Percentiles rank a stretch among this genome's conserved stretches.
Conservation (phyloP, 768 basidiomycete genomes). For the Mycena olivaceomarginata region DNA sequence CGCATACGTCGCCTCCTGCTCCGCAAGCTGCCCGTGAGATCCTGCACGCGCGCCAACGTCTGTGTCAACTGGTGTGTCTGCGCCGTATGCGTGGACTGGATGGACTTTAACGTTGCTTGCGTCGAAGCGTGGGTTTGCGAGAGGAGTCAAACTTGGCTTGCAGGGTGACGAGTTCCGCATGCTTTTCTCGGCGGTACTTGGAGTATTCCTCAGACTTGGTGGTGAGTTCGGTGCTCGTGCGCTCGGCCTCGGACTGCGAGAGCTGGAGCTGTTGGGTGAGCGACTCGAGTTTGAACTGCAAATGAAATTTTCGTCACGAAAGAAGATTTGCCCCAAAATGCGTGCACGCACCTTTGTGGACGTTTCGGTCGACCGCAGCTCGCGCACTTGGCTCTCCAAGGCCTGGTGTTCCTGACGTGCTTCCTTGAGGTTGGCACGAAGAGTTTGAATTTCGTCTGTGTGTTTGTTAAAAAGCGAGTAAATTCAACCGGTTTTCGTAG, state of each 20-base stretch:
- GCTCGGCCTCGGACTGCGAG: constrained; percentile 85
- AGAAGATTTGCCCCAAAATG: constrained; percentile 6
- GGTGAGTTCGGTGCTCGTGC: constrained; percentile 79
- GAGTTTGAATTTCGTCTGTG: constrained; percentile 82
- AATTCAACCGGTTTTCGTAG: constrained; percentile 23
- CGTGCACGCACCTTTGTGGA: constrained; percentile 77
- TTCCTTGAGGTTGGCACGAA: constrained; percentile 83
- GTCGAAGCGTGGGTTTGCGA: constrained; percentile 80
- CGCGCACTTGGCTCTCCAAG: constrained; percentile 81
- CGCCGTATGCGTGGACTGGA: constrained; percentile 82
- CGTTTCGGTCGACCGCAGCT: constrained; percentile 84
- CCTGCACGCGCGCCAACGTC: constrained; percentile 84
- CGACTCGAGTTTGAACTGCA: constrained; percentile 91
- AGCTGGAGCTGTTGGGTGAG: constrained; percentile 89
- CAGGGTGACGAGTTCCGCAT: constrained; percentile 83
- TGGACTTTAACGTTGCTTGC: constrained; percentile 81
- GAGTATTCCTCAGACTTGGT: constrained; percentile 89
- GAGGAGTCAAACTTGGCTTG: constrained; percentile 87
- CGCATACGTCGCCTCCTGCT: constrained; percentile 89
- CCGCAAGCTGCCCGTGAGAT: constrained; percentile 86
- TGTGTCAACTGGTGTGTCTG: constrained; percentile 88
- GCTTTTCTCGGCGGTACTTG: constrained; percentile 88
- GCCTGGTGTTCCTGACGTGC: constrained; percentile 83
- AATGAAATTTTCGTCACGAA: neutral
- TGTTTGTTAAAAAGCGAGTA: constrained; percentile 38